Percentiles rank a stretch among this genome's conserved stretches.
Conservation (phyloP, 2,329 filamentous ascomycete species). For the Teratosphaeria zuluensis region DNA sequence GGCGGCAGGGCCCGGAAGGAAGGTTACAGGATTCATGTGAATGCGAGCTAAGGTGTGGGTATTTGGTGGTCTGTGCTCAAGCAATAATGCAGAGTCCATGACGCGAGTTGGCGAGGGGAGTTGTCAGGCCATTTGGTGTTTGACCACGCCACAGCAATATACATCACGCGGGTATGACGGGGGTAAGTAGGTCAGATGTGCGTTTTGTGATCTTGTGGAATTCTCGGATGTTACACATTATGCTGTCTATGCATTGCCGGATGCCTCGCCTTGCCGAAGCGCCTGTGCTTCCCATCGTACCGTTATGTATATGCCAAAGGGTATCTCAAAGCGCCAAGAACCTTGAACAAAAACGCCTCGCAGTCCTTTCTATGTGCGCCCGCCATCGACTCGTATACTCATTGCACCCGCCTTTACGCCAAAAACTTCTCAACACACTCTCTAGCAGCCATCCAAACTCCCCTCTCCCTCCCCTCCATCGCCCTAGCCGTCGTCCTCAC, state of each 20-base stretch:
- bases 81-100: neutral
- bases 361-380: neutral
- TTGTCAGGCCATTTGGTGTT: neutral
- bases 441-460: conserved; percentile 23
- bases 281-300: neutral
- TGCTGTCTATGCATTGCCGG: neutral
- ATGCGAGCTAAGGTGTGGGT: neutral
- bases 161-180: neutral
- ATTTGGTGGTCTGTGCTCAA: neutral
- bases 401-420: conserved; percentile 2
- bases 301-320: neutral
- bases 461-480: conserved; percentile 11
- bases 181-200: neutral
- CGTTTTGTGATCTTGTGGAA: neutral
- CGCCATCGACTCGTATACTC: neutral
- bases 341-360: neutral
- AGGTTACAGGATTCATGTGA: neutral
- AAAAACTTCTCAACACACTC: conserved; percentile 20
- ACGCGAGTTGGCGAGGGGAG: neutral
- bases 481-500: conserved; percentile 20
- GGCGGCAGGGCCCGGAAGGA: neutral
- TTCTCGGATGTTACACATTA: neutral
- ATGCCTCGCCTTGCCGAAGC: neutral
- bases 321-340: neutral
- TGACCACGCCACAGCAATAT: neutral